Evolutionary conservation across 2,329 filamentous ascomycete genomes (phyloP), one percentile per base, ranked within the genome.

Genomic region (Rachicladosporium sp.): DNA sequence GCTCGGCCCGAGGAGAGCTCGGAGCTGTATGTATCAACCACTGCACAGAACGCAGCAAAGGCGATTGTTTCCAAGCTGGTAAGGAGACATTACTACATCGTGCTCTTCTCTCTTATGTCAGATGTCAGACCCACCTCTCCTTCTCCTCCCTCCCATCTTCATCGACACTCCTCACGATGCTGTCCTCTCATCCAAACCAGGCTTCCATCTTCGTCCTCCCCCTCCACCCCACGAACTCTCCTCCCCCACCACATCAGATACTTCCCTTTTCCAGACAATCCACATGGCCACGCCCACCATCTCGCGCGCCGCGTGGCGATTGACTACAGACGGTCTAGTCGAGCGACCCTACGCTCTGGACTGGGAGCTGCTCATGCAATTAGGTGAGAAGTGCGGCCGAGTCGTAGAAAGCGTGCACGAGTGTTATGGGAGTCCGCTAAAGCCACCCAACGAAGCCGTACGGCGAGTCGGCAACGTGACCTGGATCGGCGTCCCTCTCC

Each of bases 391-490:
- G 6, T 6, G 8, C 4, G 12, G 11, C 21, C 21, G 23, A 7
- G 50, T 42, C 4, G 38, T 61, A 4, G 57, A 53, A 3, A 45
- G 57, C 3, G 54, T 59, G 33, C 57, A 62, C 36, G 59, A 62
- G 43, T 62, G 59, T 45, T 62, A 56, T 35, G 58, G 58, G 8
- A 58, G 54, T 32, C 59, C 59, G 0, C 33, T 61, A 1, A 50
- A 48, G 10, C 53, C 57, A 7, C 50, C 57, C 0, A 50, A 43
- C 2, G 47, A 48, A 4, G 52, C 54, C 2, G 32, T 57, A 1
- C 56, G 54, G 50, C 49, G 58, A 2, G 45, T 61, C 1, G 59
- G 59, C 0, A 63, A 62, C 33, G 55, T 60, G 1, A 35, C 31
- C 10, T 63, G 59, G 59, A 57, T 57, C 1, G 59, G 59, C 4